Conservation (phyloP, 345 rosid species). For the Pistacia vera region DNA sequence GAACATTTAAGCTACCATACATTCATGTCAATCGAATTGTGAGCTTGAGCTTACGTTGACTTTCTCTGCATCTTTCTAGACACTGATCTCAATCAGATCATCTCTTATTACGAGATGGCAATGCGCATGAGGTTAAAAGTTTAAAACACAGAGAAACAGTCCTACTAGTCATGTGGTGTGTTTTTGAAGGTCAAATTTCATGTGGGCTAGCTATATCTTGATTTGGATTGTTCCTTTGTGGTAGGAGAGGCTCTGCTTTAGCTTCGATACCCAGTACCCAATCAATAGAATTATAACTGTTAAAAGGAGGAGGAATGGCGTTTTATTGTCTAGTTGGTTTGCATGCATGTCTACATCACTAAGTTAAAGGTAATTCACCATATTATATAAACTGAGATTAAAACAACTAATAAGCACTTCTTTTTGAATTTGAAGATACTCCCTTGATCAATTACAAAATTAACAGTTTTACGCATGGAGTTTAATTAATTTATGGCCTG, state of each 20-base stretch:
- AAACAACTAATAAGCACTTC: too few relatives aligned
- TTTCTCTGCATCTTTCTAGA: constrained; percentile 1
- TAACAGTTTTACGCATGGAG: too few relatives aligned
- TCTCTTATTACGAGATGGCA: not conserved
- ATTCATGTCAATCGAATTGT: not conserved
- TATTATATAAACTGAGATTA: too few relatives aligned
- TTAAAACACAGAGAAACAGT: not conserved
- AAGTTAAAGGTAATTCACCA: not conserved
- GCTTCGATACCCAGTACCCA: constrained; percentile 16
- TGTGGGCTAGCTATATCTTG: constrained; percentile 20
- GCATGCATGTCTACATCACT: constrained; percentile 20
- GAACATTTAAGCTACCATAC: not conserved
- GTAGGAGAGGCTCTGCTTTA: not conserved
- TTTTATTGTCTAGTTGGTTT: constrained; percentile 20
- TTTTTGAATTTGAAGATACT: too few relatives aligned
- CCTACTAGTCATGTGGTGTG: constrained; percentile 17
- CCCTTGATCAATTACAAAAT: too few relatives aligned
- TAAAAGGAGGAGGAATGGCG: constrained; percentile 2
- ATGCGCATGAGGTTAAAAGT: not conserved
- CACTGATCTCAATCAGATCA: not conserved
- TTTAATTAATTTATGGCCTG: too few relatives aligned
- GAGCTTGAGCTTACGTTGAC: not conserved
- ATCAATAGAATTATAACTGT: not conserved
- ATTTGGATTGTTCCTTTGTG: constrained; percentile 27
- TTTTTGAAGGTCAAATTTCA: constrained; percentile 22